phyloP scores from a whole-genome alignment of 495 filamentous ascomycete genomes.

The Aspergillus nanangensis region DNA sequence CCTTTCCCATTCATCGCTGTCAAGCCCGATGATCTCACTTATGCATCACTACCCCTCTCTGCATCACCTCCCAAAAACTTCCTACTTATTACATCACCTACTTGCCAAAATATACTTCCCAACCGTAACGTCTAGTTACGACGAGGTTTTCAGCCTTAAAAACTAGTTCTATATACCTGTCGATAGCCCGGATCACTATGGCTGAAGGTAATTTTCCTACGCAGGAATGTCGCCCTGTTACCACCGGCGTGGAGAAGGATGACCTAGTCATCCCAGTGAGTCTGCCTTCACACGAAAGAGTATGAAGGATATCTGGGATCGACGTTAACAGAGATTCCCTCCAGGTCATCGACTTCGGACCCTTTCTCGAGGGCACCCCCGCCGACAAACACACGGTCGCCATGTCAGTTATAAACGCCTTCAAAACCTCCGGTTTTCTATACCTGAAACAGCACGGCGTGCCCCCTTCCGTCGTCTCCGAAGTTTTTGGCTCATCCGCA shows the following conservation, averaged over 20 bases:
- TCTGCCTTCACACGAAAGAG: too few relatives aligned
- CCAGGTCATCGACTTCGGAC: conserved; percentile 82
- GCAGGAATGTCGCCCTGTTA: not conserved
- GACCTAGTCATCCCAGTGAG: not conserved
- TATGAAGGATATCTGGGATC: too few relatives aligned
- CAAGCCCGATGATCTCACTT: too few relatives aligned
- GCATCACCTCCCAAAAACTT: too few relatives aligned
- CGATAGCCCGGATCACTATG: too few relatives aligned
- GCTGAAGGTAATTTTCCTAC: not conserved
- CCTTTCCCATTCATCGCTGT: too few relatives aligned
- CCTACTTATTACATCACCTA: too few relatives aligned
- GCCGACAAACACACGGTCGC: conserved; percentile 63
- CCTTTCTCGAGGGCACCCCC: conserved; percentile 62
- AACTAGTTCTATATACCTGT: too few relatives aligned
- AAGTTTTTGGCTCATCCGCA: conserved; percentile 67
- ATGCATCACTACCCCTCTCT: too few relatives aligned
- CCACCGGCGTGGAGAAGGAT: not conserved
- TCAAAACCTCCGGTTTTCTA: conserved; percentile 84
- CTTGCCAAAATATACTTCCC: too few relatives aligned
- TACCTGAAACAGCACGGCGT: conserved; percentile 81
- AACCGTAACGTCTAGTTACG: too few relatives aligned
- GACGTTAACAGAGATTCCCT: not conserved
- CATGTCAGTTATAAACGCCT: conserved; percentile 67
- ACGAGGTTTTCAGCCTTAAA: too few relatives aligned
- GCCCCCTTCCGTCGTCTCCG: conserved; percentile 48